These are phyloP conservation scores for Cadophora malorum DNA, from an alignment of 2,329 filamentous ascomycete genomes.

Conservation along the genomic window DNA sequence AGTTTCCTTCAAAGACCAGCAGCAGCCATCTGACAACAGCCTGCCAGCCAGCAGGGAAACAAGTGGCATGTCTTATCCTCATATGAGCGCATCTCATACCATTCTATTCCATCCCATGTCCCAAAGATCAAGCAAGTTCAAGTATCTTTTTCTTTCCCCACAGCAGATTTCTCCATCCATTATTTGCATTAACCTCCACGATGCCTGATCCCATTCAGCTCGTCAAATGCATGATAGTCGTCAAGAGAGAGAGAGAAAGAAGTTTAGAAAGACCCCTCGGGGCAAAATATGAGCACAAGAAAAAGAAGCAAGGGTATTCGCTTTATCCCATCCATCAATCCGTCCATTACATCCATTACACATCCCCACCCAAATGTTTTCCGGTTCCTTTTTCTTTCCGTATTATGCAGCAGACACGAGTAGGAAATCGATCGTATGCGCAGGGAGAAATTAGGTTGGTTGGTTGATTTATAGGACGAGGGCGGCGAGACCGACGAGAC, in stretches of 20 bases:
- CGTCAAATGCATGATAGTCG: conserved; percentile 35
- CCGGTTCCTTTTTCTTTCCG: conserved; percentile 22
- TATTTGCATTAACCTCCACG: conserved; percentile 20
- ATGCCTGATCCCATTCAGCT: conserved; percentile 19
- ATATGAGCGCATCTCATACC: not conserved
- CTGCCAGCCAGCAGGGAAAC: not conserved
- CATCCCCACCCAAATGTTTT: conserved; percentile 29
- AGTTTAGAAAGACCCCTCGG: conserved; percentile 22
- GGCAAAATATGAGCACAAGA: conserved; percentile 41
- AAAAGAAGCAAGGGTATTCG: conserved; percentile 41
- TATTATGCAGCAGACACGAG: conserved; percentile 23
- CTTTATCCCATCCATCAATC: conserved; percentile 23
- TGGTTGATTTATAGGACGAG: conserved; percentile 41
- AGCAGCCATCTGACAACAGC: conserved; percentile 12
- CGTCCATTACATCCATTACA: conserved; percentile 26
- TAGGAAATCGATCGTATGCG: conserved; percentile 29
- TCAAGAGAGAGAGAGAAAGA: conserved; percentile 25
- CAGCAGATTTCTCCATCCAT: conserved; percentile 17
- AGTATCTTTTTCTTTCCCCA: not conserved
- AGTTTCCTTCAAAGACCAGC: not conserved
- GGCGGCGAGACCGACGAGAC: conserved; percentile 43
- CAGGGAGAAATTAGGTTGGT: conserved; percentile 21
- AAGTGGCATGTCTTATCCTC: conserved; percentile 15
- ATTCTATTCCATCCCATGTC: not conserved
- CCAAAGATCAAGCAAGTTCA: not conserved